Evolutionary conservation across 495 filamentous ascomycete genomes (phyloP).

Genomic region (Penicillium arizonense): DNA sequence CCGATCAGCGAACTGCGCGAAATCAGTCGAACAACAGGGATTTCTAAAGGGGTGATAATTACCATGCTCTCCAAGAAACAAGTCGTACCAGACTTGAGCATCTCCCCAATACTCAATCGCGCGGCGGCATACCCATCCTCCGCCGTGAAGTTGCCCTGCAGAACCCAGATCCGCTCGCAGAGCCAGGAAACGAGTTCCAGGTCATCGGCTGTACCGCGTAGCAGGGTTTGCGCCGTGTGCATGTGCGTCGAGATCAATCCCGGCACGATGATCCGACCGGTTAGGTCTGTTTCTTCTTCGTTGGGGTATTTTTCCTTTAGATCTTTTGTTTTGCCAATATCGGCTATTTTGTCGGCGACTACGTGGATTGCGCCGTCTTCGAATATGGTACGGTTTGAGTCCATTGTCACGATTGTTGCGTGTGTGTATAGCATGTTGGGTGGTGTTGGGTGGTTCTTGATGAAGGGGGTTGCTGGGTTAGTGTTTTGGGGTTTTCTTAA

Average conservation of each 20-base stretch:
- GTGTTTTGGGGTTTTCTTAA: too few species aligned
- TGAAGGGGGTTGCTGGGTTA: neutral
- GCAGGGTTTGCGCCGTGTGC: constrained; percentile 48
- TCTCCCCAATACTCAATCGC: constrained; percentile 46
- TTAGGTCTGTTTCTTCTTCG: constrained; percentile 32
- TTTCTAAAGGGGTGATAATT: neutral
- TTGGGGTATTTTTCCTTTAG: constrained; percentile 22
- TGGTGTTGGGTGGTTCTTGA: neutral
- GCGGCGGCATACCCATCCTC: constrained; percentile 50
- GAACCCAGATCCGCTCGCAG: constrained; percentile 47
- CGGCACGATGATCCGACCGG: constrained; percentile 44
- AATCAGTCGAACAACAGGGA: neutral
- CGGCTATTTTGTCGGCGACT: constrained; percentile 32
- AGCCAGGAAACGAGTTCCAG: constrained; percentile 46
- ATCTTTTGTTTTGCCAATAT: constrained; percentile 37
- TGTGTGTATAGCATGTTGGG: constrained; percentile 32
- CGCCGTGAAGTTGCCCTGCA: constrained; percentile 43
- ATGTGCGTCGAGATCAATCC: constrained; percentile 50
- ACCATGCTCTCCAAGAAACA: constrained; percentile 53
- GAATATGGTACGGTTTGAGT: constrained; percentile 41
- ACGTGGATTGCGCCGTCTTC: constrained; percentile 44
- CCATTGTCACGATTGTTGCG: constrained; percentile 49
- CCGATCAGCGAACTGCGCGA: constrained; percentile 41
- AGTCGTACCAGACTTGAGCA: constrained; percentile 50
- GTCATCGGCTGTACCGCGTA: constrained; percentile 49